Evolutionary conservation across 768 basidiomycete species (phyloP), one percentile per base, ranked within the genome.

Genomic region (Dentipellis sp.): DNA sequence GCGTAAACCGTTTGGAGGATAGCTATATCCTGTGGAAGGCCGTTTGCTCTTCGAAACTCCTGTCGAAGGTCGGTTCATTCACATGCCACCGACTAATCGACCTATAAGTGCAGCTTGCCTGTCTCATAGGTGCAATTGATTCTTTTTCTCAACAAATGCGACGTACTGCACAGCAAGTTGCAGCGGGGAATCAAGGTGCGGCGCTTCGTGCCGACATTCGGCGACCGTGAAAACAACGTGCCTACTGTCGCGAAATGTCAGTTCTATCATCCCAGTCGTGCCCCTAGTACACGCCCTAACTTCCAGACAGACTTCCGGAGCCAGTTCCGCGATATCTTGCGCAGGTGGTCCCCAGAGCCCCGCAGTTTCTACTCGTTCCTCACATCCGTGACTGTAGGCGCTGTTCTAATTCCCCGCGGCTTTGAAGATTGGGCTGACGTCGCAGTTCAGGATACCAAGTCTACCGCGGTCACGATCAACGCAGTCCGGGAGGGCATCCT

Each of bases 121-220:
- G 8, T 42, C 19, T 14, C 40, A 9, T 9, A 42, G 51, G 76
- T 83, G n/a, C 81, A 79, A 57, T 71, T 90, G n/a, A 82, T 89
- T 29, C 68, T 90, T 10, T 90, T 91, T 69, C 73, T 89, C 57
- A 91, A 91, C 65, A 90, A 90, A 64, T 86, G 84, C 53, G 86
- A 89, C 64, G 72, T 90, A 40, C 74, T 91, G 0, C 79, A 84
- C 66, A 78, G 81, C 48, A 91, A 91, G 65, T 74, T 91, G 16
- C 77, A 78, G 64, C 73, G 82, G 39, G 89, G 89, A 1, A 70
- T 83, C 16, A 71, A 76, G 35, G 82, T 91, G 62, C 76, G 75
- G 47, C 82, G 88, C 60, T 81, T 78, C 19, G 83, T 91, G 14
- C 80, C 86, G 1, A 89, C 81, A 61, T 91, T 81, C 61, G 85